These are phyloP conservation scores for Pythium plurisporium DNA, from an alignment of 352 stramenopile species.

Conservation along the genomic window DNA sequence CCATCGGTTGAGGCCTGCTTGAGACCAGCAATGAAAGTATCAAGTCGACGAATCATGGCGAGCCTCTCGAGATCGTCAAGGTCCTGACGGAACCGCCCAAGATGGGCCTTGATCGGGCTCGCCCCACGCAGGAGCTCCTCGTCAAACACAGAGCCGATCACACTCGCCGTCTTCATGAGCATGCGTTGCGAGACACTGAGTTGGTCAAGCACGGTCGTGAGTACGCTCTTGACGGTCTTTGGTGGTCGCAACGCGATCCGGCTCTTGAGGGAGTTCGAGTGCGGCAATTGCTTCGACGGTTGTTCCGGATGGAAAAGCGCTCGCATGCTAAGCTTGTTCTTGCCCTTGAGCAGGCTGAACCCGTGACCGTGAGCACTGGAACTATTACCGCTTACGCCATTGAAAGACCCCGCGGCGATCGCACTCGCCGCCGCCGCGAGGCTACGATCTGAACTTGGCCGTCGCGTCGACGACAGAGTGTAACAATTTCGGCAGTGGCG, in stretches of 20 bases:
- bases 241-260: slow-evolving; percentile 63
- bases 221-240: slow-evolving; percentile 76
- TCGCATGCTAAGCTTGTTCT: slow-evolving; percentile 45
- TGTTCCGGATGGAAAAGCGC: slow-evolving; percentile 55
- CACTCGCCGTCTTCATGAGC: slow-evolving; percentile 85
- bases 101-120: slow-evolving; percentile 67
- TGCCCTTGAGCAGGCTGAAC: background rate
- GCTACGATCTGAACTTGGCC: slow-evolving; percentile 53
- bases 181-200: slow-evolving; percentile 80
- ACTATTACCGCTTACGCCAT: background rate
- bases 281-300: slow-evolving; percentile 12
- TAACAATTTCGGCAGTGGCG: slow-evolving; percentile 78
- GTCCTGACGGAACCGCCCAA: slow-evolving; percentile 61
- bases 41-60: slow-evolving; percentile 71
- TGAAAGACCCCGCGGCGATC: slow-evolving; percentile 15
- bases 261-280: slow-evolving; percentile 52
- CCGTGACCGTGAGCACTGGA: background rate
- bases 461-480: slow-evolving; percentile 61
- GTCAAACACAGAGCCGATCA: slow-evolving; percentile 74
- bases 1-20: slow-evolving; percentile 14
- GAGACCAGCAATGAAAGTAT: slow-evolving; percentile 70
- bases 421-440: slow-evolving; percentile 25
- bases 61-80: slow-evolving; percentile 71
- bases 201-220: slow-evolving; percentile 80
- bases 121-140: slow-evolving; percentile 60